phyloP scores from a whole-genome alignment of 2,329 filamentous ascomycete species.

The Coniochaeta sp. region DNA sequence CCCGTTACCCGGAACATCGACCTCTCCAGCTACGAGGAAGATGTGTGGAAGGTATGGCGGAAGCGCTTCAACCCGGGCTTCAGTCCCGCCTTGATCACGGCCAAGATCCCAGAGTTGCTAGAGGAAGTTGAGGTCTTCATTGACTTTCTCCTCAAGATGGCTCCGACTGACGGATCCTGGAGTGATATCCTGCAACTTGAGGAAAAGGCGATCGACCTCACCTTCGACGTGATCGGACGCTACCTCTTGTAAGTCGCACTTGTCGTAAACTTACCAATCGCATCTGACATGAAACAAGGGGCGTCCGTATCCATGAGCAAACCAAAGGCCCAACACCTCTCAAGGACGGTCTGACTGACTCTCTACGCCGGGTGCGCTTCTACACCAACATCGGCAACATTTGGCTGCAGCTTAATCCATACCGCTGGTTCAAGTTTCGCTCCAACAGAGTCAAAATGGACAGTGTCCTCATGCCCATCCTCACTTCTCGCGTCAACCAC shows the following conservation, averaged over 20 bases:
- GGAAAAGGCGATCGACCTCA: slow-evolving; percentile 26
- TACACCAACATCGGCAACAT: slow-evolving; percentile 3
- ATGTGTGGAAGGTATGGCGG: slow-evolving; percentile 21
- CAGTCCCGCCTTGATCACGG: slow-evolving; percentile 25
- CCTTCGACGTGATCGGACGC: slow-evolving; percentile 31
- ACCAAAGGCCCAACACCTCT: not conserved
- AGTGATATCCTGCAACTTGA: slow-evolving; percentile 25
- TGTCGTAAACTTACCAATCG: not conserved
- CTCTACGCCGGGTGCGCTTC: not conserved
- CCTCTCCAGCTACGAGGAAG: slow-evolving; percentile 23
- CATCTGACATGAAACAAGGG: no score
- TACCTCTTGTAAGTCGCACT: slow-evolving; percentile 18
- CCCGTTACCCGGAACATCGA: slow-evolving; percentile 25
- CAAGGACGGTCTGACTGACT: not conserved
- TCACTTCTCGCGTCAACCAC: not conserved
- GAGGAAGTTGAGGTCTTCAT: slow-evolving; percentile 29
- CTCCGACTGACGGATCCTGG: slow-evolving; percentile 20
- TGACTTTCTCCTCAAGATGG: slow-evolving; percentile 18
- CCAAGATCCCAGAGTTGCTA: slow-evolving; percentile 27
- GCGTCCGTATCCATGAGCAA: no score
- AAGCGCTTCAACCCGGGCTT: slow-evolving; percentile 28
- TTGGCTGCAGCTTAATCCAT: not conserved
- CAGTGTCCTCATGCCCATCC: not conserved
- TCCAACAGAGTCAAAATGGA: not conserved
- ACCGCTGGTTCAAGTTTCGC: not conserved